These are phyloP conservation scores for Talaromyces albobiverticillius DNA, from an alignment of 2,329 filamentous ascomycete genomes.

Conservation along the genomic window DNA sequence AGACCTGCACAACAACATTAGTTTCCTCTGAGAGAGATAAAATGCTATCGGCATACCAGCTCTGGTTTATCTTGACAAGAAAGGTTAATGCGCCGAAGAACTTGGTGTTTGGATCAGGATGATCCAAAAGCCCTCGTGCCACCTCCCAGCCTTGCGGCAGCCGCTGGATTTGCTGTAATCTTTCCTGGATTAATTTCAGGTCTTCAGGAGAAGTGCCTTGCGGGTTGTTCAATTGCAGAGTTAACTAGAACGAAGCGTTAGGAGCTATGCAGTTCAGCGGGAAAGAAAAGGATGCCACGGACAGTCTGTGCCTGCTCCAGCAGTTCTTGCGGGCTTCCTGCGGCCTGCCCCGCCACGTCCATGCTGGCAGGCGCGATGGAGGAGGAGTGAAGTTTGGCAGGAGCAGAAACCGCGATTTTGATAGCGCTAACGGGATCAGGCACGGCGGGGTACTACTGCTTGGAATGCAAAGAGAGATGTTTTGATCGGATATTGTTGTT, in stretches of 20 bases:
- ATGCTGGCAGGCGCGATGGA: slow-evolving; percentile 14
- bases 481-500: too few relatives aligned
- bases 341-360: slow-evolving; percentile 27
- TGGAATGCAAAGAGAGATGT: background rate
- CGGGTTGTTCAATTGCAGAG: slow-evolving; percentile 40
- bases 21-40: background rate
- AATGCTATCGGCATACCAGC: slow-evolving; percentile 57
- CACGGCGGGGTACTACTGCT: slow-evolving; percentile 8
- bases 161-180: slow-evolving; percentile 74
- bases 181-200: slow-evolving; percentile 62
- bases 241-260: slow-evolving; percentile 30
- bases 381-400: background rate
- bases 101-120: slow-evolving; percentile 69
- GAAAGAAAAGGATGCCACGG: slow-evolving; percentile 9
- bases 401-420: slow-evolving; percentile 15
- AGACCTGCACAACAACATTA: slow-evolving; percentile 25
- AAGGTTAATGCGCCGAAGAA: slow-evolving; percentile 94
- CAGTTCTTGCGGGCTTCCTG: slow-evolving; percentile 25
- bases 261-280: background rate
- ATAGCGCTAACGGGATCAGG: slow-evolving; percentile 18
- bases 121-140: slow-evolving; percentile 70
- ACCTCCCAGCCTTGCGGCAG: slow-evolving; percentile 82
- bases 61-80: slow-evolving; percentile 91
- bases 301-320: slow-evolving; percentile 29
- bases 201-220: slow-evolving; percentile 43